Evolutionary conservation across 805 yeast genomes (phyloP), one percentile per base, ranked within the genome.

Genomic region (Schwanniomyces pseudopolymorphus): DNA sequence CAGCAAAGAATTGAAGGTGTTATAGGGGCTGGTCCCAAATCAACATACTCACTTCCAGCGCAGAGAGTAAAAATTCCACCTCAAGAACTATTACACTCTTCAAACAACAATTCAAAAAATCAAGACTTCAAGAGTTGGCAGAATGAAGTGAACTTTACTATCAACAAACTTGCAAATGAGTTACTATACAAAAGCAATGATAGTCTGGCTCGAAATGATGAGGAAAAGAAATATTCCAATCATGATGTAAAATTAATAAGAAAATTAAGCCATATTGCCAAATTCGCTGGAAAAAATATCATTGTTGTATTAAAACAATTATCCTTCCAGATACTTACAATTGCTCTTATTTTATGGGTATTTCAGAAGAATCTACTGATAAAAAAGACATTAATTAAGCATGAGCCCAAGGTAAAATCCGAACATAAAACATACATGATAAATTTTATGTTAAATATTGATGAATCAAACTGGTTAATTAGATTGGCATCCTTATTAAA

Each of bases 121-220:
- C 74, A 69, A 36, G 83, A 78, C 35, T 74, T 79, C 49, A 64
- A 71, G 36, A 69, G 65, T 40, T 79, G 84, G 84, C 83, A 78
- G 56, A 70, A 69, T 26, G 83, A 79, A 45, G 75, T 79, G 40
- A 79, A 78, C 49, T 53, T 69, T 40, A 66, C 80, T 6, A 63
- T 80, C 44, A 69, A 66, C 48, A 70, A 72, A 55, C 68, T 80
- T 35, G 66, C 76, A 14, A 60, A 67, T 43, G 83, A 79, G 49
- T 55, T 58, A 39, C 39, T 61, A 14, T 33, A 27, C 7, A 42
- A 42, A 14, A 45, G 53, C 16, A 51, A 52, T 17, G 46, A 54
- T 33, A 57, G 49, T 16, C 49, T 50, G 4, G 60, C 53, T 1
- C 25, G 11, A 36, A 50, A 50, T 44, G 61, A 58, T 3, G 47